Base-by-base conservation (phyloP, 331 rosid genomes). In the Spiraea crenata region DNA sequence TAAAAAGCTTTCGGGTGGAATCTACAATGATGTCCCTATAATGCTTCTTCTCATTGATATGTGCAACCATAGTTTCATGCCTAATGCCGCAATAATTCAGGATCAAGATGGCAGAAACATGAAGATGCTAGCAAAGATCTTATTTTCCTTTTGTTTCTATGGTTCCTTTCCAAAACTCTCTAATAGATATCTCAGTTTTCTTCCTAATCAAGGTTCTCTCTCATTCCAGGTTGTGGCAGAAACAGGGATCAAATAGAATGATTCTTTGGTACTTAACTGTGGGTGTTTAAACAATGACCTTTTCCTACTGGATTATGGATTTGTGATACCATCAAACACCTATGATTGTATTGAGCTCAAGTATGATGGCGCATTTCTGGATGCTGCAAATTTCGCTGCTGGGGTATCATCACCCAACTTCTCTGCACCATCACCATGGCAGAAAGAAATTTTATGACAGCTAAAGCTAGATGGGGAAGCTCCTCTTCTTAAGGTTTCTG, bases 31-130 rank as follows among this genome's bases (percentile, higher is more conserved):
- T 52, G 67, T 87, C 44, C 96, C 96, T 57, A 91, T 89, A 97
- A 85, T 93, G 95, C 99, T 93, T 79, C 99, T 97, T 72, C 95
- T 93, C 35, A 87, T 93, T 34, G 97, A 93, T 81, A 91, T 91
- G 99, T 93, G 99, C 86, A 93, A 93, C 77, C 99, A 93, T 68
- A 89, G 95, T 89, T 93, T 93, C 78, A 63, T 74, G 68, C 88
- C 99, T 11, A 93, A 91, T 86, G 90, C 88, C 10, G 74, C 72
- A 72, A 89, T 93, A 74, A 84, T 91, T 80, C 97, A 93, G 82
- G 96, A 93, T 60, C 88, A 89, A 77, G 88, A 81, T 79, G 70
- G 71, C 9, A 74, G 59, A 35, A 74, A 62, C 55, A n/a, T n/a
- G 58, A 82, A 81, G 74, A 79, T 85, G 84, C 85, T 80, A 77